Conservation (phyloP, 495 filamentous ascomycete genomes). For the Talaromyces nanjingensis region DNA sequence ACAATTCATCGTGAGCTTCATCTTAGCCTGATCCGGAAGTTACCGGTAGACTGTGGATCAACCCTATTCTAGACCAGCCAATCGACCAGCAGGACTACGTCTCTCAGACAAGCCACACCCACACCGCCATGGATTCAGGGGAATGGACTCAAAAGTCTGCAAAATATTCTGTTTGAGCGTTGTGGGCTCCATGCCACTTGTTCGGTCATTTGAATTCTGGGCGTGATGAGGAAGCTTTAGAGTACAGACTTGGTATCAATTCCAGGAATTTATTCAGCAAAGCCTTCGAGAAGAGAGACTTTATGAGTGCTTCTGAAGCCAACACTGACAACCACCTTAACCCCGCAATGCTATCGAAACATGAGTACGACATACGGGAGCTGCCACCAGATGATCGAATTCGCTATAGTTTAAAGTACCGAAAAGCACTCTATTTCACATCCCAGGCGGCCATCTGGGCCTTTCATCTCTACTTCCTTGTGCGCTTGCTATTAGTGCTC, state of each 20-base stretch:
- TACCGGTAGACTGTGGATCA: neutral
- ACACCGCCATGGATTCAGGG: neutral
- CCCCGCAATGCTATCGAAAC: conserved; percentile 12
- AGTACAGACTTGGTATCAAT: neutral
- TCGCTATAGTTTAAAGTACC: conserved; percentile 15
- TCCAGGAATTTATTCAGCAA: neutral
- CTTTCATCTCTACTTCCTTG: neutral
- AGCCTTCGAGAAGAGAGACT: neutral
- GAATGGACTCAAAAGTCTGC: neutral
- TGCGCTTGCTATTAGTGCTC: conserved; percentile 15
- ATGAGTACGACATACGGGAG: conserved; percentile 19
- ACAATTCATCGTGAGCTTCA: neutral
- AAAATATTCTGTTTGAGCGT: neutral
- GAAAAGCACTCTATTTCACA: conserved; percentile 15
- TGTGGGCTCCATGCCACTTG: neutral
- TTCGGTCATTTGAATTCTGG: neutral
- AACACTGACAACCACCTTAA: neutral
- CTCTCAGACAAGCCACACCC: neutral
- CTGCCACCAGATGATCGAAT: conserved; percentile 16
- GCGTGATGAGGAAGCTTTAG: neutral
- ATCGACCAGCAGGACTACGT: neutral
- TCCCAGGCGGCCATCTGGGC: conserved; percentile 20
- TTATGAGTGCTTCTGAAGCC: neutral
- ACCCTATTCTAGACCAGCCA: neutral
- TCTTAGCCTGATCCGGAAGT: neutral